These are phyloP conservation scores for Pterocarpus macrocarpus DNA, from an alignment of 306 rosid genomes.

Conservation along the genomic window DNA sequence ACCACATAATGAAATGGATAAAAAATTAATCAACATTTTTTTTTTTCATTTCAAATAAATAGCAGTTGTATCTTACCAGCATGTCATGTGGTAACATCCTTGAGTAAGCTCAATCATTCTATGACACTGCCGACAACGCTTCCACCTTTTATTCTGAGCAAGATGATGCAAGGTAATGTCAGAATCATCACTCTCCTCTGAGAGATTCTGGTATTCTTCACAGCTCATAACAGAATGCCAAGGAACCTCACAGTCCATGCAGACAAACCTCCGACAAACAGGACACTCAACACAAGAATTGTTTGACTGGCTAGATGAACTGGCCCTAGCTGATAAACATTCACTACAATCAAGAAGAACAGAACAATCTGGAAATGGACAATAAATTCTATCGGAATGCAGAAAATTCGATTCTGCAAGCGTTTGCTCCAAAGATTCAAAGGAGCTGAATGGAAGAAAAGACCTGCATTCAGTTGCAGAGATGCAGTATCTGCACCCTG, in stretches of 20 bases:
- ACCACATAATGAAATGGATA: not conserved
- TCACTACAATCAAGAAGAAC: conserved; percentile 76
- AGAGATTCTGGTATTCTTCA: conserved; percentile 77
- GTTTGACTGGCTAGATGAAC: conserved; percentile 85
- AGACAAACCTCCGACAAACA: conserved; percentile 81
- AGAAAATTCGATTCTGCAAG: conserved; percentile 66
- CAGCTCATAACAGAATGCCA: conserved; percentile 94
- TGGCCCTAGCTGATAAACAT: conserved; percentile 72
- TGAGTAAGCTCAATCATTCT: conserved; percentile 84
- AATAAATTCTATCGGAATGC: conserved; percentile 72
- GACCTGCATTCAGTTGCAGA: conserved; percentile 71
- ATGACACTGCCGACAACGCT: conserved; percentile 91
- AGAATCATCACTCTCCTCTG: conserved; percentile 83
- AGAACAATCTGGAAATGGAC: conserved; percentile 90
- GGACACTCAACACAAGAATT: conserved; percentile 88
- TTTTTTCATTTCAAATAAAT: not conserved
- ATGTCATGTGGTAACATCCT: conserved; percentile 92
- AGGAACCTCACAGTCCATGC: conserved; percentile 85
- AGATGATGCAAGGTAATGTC: conserved; percentile 76
- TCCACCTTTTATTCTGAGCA: conserved; percentile 85
- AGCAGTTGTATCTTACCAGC: conserved; percentile 78
- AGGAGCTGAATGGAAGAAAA: conserved; percentile 82
- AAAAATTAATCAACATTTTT: not conserved
- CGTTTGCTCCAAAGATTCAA: conserved; percentile 73
- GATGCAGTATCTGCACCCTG: conserved; percentile 77